A percentile compares a stretch with the other conserved stretches of the same genome.
Evolutionary conservation across 2,329 filamentous ascomycete species (phyloP).

Genomic region (Lachnellula cervina): DNA sequence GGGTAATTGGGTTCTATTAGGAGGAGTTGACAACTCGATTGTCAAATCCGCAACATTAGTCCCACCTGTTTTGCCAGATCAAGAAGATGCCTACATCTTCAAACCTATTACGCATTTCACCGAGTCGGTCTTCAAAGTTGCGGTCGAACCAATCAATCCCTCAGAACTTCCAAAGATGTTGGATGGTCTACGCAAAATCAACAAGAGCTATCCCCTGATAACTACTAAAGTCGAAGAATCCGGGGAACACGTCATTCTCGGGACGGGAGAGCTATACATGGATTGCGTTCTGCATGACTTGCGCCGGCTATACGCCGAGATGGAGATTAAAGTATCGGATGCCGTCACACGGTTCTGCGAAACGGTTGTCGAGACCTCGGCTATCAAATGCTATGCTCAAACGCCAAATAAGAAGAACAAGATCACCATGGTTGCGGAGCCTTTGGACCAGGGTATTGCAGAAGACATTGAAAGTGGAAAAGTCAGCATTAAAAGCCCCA

Average conservation of each 20-base stretch:
- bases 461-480: constrained; percentile 88
- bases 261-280: constrained; percentile 99
- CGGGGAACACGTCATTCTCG: constrained; percentile 90
- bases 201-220: constrained; percentile 95
- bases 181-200: constrained; percentile 91
- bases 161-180: constrained; percentile 98
- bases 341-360: constrained; percentile 97
- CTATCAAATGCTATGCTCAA: constrained; percentile 95
- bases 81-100: constrained; percentile 95
- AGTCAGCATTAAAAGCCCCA: constrained; percentile 88
- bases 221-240: constrained; percentile 98
- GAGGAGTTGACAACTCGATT: constrained; percentile 94
- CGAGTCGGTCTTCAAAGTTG: constrained; percentile 95
- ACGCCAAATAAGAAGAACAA: constrained; percentile 99
- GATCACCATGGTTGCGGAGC: constrained; percentile 96
- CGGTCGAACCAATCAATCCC: constrained; percentile 95
- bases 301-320: constrained; percentile 88
- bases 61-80: constrained; percentile 70
- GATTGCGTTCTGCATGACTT: constrained; percentile 96
- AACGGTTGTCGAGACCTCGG: constrained; percentile 94
- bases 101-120: constrained; percentile 90
- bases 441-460: constrained; percentile 89
- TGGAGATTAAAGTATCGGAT: constrained; percentile 99
- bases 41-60: constrained; percentile 95
- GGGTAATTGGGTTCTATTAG: constrained; percentile 87